Conservation (phyloP, 2,329 filamentous ascomycete genomes). For the Colletotrichum tamarilloi region DNA sequence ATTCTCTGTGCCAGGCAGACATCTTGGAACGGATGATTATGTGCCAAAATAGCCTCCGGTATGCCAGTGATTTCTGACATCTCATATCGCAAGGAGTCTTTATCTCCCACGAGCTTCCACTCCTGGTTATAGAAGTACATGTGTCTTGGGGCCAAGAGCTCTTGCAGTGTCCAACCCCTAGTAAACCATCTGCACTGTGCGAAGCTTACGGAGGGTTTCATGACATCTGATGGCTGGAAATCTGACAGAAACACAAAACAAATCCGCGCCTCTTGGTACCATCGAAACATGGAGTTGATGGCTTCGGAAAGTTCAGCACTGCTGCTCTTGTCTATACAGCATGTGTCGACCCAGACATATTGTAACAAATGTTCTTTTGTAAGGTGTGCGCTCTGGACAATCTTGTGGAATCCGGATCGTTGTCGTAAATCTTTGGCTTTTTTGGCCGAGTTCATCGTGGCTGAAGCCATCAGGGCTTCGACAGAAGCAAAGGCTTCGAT, state of each 20-base stretch:
- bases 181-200: conserved; percentile 26
- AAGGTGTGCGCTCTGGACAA: conserved; percentile 26
- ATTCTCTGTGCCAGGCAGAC: conserved; percentile 38
- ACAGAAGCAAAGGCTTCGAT: neutral
- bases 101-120: conserved; percentile 37
- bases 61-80: conserved; percentile 45
- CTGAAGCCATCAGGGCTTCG: neutral
- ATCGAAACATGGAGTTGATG: conserved; percentile 42
- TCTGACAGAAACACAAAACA: conserved; percentile 48
- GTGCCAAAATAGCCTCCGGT: neutral
- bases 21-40: neutral
- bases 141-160: conserved; percentile 37
- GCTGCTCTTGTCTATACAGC: conserved; percentile 48
- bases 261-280: conserved; percentile 45
- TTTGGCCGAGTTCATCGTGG: neutral
- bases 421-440: neutral
- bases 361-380: conserved; percentile 35
- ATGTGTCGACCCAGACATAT: conserved; percentile 51
- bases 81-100: conserved; percentile 6
- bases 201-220: neutral
- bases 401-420: conserved; percentile 16
- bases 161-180: conserved; percentile 17
- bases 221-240: conserved; percentile 14
- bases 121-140: conserved; percentile 38
- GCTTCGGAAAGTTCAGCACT: conserved; percentile 46